phyloP scores from a whole-genome alignment of 345 rosid species.

The Nephelium lappaceum region DNA sequence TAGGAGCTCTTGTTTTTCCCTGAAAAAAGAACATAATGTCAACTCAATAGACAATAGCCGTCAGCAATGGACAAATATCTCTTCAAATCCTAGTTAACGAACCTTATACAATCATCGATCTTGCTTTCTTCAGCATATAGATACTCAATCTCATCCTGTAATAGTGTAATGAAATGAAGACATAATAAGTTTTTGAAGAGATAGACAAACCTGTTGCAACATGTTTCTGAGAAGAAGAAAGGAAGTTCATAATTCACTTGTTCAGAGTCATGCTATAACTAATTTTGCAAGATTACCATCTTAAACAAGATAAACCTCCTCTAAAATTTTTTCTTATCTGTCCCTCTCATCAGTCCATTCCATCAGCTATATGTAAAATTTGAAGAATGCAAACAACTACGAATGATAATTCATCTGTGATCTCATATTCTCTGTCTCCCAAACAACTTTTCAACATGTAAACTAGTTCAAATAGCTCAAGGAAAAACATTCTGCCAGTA shows the following conservation, averaged over 20 bases:
- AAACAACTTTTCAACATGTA: not conserved
- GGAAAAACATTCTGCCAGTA: not conserved
- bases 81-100: slow-evolving; percentile 24
- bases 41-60: slow-evolving; percentile 20
- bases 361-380: not conserved
- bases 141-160: slow-evolving; percentile 59
- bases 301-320: not conserved
- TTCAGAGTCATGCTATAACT: not conserved
- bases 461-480: slow-evolving; percentile 1
- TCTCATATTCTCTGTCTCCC: not conserved
- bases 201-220: not conserved
- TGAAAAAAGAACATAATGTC: slow-evolving; percentile 33
- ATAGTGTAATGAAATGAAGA: slow-evolving; percentile 26
- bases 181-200: slow-evolving; percentile 2
- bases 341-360: not conserved
- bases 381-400: not conserved
- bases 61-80: slow-evolving; percentile 10
- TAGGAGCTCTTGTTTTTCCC: slow-evolving; percentile 60
- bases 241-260: not conserved
- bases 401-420: not conserved
- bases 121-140: slow-evolving; percentile 53
- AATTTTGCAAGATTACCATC: not conserved
- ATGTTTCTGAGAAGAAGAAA: not conserved
- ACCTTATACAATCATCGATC: slow-evolving; percentile 70
- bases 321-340: not conserved